Percentiles rank a stretch among this genome's conserved stretches.
These are phyloP conservation scores for Croton laevigatus DNA, from an alignment of 441 rosid species.

Conservation along the genomic window DNA sequence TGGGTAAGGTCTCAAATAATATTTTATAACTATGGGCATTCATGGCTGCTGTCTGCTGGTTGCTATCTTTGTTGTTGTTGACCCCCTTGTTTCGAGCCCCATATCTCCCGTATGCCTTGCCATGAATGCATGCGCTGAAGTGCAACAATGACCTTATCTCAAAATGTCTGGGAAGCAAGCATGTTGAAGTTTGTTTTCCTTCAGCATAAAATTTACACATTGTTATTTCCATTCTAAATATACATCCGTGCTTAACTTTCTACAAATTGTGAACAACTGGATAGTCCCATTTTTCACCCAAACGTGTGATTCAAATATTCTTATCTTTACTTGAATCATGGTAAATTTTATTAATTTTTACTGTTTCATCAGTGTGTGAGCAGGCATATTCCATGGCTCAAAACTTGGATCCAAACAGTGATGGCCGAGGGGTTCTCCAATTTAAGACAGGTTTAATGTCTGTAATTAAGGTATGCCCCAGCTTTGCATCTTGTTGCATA, in stretches of 20 bases:
- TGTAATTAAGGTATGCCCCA: constrained; percentile 68
- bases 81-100: too few species aligned
- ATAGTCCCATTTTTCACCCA: constrained; percentile 1
- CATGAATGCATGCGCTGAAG: too few species aligned
- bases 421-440: constrained; percentile 98
- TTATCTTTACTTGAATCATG: neutral
- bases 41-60: too few species aligned
- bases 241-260: constrained; percentile 6
- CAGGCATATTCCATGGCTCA: constrained; percentile 98
- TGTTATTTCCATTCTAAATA: neutral
- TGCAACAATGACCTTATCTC: neutral
- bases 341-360: constrained; percentile 3
- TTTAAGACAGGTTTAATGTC: constrained; percentile 99
- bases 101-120: too few species aligned
- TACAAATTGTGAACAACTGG: constrained; percentile 4
- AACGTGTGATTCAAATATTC: neutral
- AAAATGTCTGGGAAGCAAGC: neutral
- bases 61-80: too few species aligned
- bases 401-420: constrained; percentile 90
- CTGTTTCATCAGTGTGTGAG: constrained; percentile 71
- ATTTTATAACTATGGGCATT: too few species aligned
- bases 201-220: neutral
- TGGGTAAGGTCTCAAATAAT: too few species aligned
- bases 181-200: neutral
- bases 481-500: constrained; percentile 16